phyloP scores from a whole-genome alignment of 2,329 filamentous ascomycete species.

The Lecanicillium sp. region DNA sequence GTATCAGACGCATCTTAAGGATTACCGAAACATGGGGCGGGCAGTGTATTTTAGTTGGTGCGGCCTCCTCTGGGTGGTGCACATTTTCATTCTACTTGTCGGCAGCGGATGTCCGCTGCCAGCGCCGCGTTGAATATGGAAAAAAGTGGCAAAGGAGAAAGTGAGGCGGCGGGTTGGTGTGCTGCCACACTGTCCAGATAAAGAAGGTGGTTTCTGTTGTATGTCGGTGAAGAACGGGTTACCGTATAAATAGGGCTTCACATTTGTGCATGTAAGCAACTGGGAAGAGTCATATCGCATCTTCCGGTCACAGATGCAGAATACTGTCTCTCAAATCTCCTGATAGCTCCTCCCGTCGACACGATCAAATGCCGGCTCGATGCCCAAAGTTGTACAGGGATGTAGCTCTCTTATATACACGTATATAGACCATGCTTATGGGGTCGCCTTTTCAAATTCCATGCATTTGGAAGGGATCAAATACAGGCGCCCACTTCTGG shows the following conservation, averaged over 20 bases:
- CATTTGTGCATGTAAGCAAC: constrained; percentile 4
- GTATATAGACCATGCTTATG: not conserved
- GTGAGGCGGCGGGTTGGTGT: no score
- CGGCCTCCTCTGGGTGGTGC: not conserved
- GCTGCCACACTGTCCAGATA: no score
- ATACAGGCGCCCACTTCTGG: not conserved
- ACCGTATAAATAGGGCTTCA: no score
- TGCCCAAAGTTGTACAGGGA: constrained; percentile 1
- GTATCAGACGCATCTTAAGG: constrained; percentile 1
- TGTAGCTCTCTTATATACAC: not conserved
- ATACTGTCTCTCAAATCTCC: no score
- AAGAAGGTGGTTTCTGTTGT: no score
- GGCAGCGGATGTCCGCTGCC: constrained; percentile 1
- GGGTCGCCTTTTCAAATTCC: not conserved
- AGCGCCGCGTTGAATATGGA: not conserved
- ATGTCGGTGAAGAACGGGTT: no score
- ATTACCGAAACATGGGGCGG: no score
- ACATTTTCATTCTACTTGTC: not conserved
- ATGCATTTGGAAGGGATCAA: not conserved
- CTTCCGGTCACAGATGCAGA: no score
- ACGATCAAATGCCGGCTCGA: not conserved
- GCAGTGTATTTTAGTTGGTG: not conserved
- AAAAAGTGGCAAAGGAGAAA: not conserved
- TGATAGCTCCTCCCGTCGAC: not conserved
- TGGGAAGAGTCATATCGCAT: no score